Evolutionary conservation across 768 basidiomycete genomes (phyloP).

Genomic region (Xerocomus spinulosus): DNA sequence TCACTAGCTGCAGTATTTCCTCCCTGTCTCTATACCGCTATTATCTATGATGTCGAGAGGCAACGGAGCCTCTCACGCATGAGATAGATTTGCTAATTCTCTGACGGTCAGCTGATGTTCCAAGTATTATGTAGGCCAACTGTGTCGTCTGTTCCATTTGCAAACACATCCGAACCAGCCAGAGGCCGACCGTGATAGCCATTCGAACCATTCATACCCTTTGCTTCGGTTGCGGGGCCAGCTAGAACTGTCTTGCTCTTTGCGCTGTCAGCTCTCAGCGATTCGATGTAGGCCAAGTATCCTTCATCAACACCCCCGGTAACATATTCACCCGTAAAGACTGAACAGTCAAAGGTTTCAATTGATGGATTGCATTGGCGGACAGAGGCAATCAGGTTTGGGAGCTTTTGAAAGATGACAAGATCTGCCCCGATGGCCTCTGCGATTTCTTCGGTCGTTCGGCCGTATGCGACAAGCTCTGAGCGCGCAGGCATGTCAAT

Average conservation of each 20-base stretch:
- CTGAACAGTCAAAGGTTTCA: constrained; percentile 86
- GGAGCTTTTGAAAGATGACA: constrained; percentile 91
- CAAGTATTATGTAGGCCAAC: constrained; percentile 78
- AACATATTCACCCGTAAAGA: constrained; percentile 95
- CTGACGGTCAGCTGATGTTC: constrained; percentile 35
- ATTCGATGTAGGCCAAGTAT: constrained; percentile 75
- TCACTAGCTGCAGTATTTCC: constrained; percentile 3
- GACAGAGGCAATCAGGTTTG: constrained; percentile 83
- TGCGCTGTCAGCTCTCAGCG: constrained; percentile 74
- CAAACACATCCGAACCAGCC: constrained; percentile 37
- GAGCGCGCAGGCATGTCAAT: constrained; percentile 98
- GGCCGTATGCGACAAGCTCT: constrained; percentile 85
- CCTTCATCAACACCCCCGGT: constrained; percentile 86
- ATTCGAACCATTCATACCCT: constrained; percentile 24
- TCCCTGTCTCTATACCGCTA: constrained; percentile 6
- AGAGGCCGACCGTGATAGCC: constrained; percentile 16
- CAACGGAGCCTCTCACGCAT: not conserved
- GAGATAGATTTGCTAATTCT: constrained; percentile 1
- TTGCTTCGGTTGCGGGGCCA: constrained; percentile 32
- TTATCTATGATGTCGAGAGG: constrained; percentile 2
- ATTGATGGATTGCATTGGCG: constrained; percentile 78
- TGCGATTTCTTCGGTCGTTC: constrained; percentile 69
- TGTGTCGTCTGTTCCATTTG: constrained; percentile 68
- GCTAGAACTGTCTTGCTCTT: constrained; percentile 47
- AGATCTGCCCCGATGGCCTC: constrained; percentile 88